Conservation (phyloP, 306 rosid species). For the Vigna angularis region DNA sequence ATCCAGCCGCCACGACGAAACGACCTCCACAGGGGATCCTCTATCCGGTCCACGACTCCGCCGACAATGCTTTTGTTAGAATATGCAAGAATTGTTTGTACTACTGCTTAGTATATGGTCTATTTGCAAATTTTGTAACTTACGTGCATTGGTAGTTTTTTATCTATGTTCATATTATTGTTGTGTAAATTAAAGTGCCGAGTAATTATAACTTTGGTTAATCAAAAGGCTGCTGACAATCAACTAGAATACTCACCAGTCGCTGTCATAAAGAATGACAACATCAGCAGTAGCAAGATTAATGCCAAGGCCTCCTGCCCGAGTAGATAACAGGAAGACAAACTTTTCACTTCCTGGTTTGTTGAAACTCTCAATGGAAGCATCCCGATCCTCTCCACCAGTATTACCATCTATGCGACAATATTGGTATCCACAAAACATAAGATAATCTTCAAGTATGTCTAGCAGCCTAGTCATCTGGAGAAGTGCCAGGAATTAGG, state of each 20-base stretch:
- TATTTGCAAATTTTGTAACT: neutral
- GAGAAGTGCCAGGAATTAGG: constrained; percentile 28
- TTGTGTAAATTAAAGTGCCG: neutral
- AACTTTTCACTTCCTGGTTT: constrained; percentile 98
- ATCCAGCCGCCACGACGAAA: too few species aligned
- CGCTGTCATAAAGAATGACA: constrained; percentile 97
- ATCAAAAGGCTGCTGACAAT: constrained; percentile 19
- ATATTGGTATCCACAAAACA: constrained; percentile 84
- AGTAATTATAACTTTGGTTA: neutral
- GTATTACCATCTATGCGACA: constrained; percentile 99
- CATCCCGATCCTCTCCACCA: constrained; percentile 99
- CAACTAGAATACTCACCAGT: constrained; percentile 67
- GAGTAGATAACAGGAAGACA: constrained; percentile 88
- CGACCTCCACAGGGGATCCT: too few species aligned
- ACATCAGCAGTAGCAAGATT: constrained; percentile 99
- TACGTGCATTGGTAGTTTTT: neutral
- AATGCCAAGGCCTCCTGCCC: constrained; percentile 99
- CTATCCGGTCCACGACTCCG: too few species aligned
- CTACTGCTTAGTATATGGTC: neutral
- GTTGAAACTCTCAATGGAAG: constrained; percentile 88
- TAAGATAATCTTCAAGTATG: constrained; percentile 95
- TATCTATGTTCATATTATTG: neutral
- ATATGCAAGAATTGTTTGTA: neutral
- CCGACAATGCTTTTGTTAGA: neutral
- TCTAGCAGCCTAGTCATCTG: constrained; percentile 99